A percentile compares a stretch with the other conserved stretches of the same genome.
phyloP scores from a whole-genome alignment of 306 rosid species.

The Vicia sativa region DNA sequence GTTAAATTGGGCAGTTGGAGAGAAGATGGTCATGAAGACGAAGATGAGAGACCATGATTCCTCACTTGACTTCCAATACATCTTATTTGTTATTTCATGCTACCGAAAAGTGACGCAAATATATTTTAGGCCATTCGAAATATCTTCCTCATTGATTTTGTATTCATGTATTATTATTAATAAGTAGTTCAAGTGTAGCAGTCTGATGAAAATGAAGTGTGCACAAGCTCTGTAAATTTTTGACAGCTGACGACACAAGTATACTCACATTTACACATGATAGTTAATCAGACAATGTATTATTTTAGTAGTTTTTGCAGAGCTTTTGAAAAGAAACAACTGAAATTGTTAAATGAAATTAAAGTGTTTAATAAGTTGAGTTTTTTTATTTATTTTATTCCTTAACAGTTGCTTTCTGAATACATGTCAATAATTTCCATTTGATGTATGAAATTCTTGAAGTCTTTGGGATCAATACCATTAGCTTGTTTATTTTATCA shows the following conservation, averaged over 20 bases:
- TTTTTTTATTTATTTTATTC: not conserved
- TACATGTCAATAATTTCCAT: not conserved
- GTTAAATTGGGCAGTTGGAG: constrained; percentile 77
- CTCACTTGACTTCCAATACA: constrained; percentile 22
- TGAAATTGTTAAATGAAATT: not conserved
- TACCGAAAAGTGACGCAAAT: constrained; percentile 23
- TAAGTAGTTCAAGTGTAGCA: constrained; percentile 37
- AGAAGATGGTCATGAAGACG: constrained; percentile 57
- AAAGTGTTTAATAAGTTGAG: not conserved
- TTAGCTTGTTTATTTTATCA: not conserved
- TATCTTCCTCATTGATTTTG: constrained; percentile 31
- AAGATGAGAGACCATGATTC: constrained; percentile 39
- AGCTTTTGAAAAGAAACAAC: not conserved
- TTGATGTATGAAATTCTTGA: not conserved
- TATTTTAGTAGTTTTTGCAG: constrained; percentile 7
- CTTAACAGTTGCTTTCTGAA: not conserved
- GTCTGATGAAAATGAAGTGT: constrained; percentile 37
- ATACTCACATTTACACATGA: constrained; percentile 7
- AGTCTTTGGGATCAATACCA: not conserved
- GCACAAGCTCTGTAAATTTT: constrained; percentile 46
- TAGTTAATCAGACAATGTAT: not conserved
- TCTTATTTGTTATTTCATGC: constrained; percentile 35
- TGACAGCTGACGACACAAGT: constrained; percentile 36
- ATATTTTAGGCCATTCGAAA: constrained; percentile 34
- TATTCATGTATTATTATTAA: constrained; percentile 31